A percentile compares a stretch with the other conserved stretches of the same genome.
Conservation (phyloP, 306 rosid species). For the Notholithocarpus densiflorus region DNA sequence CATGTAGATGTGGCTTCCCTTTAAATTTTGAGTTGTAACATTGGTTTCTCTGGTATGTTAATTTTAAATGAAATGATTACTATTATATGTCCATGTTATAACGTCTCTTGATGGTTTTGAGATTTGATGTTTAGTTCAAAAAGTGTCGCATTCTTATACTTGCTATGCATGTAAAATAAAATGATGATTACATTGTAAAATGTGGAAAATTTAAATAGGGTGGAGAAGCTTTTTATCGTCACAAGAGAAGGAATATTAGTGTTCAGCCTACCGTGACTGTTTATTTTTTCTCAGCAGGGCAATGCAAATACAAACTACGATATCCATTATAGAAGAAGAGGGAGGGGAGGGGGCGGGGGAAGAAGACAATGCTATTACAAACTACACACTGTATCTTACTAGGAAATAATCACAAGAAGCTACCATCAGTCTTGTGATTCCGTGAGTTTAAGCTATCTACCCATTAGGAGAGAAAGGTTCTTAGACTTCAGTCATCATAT, state of each 20-base stretch:
- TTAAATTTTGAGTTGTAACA: too few relatives aligned
- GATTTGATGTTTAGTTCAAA: not conserved
- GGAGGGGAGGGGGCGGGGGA: too few relatives aligned
- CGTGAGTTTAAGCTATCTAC: not conserved
- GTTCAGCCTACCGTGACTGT: too few relatives aligned
- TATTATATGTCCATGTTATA: not conserved
- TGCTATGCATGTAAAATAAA: not conserved
- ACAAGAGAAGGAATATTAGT: not conserved
- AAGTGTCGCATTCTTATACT: not conserved
- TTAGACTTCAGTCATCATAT: not conserved
- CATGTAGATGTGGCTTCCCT: too few relatives aligned
- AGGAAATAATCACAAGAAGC: not conserved
- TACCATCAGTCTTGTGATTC: not conserved
- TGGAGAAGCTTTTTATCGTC: not conserved
- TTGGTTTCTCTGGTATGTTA: too few relatives aligned
- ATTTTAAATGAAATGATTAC: too few relatives aligned
- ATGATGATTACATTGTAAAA: not conserved
- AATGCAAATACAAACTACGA: not conserved
- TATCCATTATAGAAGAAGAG: not conserved
- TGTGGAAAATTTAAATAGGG: not conserved
- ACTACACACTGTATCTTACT: not conserved
- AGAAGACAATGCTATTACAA: not conserved
- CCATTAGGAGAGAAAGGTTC: not conserved
- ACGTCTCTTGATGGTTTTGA: not conserved
- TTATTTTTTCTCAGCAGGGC: too few relatives aligned